A percentile compares a stretch with the other conserved stretches of the same genome.
phyloP scores from a whole-genome alignment of 2,329 filamentous ascomycete species.

The Claviceps citrina region DNA sequence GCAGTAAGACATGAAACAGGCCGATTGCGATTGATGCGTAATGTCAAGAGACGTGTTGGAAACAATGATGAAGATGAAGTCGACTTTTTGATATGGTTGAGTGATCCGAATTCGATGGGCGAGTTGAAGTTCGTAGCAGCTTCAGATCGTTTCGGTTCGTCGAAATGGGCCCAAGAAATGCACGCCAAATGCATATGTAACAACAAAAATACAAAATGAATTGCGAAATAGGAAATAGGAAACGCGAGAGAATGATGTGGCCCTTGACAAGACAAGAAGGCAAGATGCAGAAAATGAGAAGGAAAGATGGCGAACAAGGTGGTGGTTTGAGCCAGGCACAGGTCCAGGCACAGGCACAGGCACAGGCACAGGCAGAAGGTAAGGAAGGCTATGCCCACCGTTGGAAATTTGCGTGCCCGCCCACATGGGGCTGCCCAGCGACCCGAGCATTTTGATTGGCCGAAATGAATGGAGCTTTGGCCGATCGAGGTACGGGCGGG shows the following conservation, averaged over 20 bases:
- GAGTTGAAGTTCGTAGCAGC: not conserved
- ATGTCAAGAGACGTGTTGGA: constrained; percentile 3
- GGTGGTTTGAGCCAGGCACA: too few species aligned
- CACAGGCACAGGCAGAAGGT: too few species aligned
- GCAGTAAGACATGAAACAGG: constrained; percentile 2
- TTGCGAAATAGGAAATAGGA: not conserved
- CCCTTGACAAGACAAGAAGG: not conserved
- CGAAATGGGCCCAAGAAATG: not conserved
- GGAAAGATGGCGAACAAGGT: too few species aligned
- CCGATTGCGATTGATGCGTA: not conserved
- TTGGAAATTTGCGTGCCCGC: too few species aligned
- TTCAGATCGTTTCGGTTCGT: not conserved
- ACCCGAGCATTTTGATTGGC: too few species aligned
- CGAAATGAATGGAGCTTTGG: too few species aligned
- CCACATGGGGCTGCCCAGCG: not conserved
- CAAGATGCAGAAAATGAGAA: not conserved
- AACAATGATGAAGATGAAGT: constrained; percentile 6
- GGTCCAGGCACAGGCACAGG: too few species aligned
- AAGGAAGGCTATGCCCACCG: too few species aligned
- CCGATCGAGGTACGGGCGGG: not conserved
- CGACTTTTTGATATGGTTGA: not conserved
- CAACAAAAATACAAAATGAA: not conserved
- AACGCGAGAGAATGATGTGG: not conserved
- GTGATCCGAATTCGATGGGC: not conserved
- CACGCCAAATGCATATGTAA: constrained; percentile 1